Percentiles rank a stretch among this genome's conserved stretches.
Evolutionary conservation across 148 eudicot genomes (phyloP).

Genomic region (Salicornia ramosissima): DNA sequence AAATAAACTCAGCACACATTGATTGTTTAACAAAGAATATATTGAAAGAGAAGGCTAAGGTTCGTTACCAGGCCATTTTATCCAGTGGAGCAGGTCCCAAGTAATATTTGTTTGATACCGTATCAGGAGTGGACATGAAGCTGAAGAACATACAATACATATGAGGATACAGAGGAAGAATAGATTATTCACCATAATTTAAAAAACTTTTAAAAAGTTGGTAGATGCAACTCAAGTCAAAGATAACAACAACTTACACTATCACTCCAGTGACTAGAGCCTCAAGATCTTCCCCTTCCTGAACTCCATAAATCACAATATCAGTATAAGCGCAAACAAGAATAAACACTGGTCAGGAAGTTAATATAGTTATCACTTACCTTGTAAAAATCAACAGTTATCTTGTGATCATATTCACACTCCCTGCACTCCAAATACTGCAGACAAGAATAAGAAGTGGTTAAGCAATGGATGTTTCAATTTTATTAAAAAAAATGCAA

Average conservation of each 20-base stretch:
- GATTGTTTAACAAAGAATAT: conserved; percentile 1
- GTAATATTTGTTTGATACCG: conserved; percentile 71
- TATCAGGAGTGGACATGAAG: conserved; percentile 90
- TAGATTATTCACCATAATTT: background rate
- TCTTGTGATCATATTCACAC: conserved; percentile 82
- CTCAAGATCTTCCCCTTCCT: conserved; percentile 69
- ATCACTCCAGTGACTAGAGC: conserved; percentile 63
- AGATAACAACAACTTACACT: conserved; percentile 49
- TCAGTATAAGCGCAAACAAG: conserved; percentile 12
- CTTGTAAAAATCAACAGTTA: conserved; percentile 67
- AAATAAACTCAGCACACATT: conserved; percentile 8
- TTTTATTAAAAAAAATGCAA: too few species aligned
- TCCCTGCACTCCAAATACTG: conserved; percentile 89
- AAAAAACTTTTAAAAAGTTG: background rate
- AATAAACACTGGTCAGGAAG: background rate
- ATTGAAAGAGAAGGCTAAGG: background rate
- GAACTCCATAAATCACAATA: conserved; percentile 20
- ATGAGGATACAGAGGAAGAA: conserved; percentile 5
- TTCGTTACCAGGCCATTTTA: conserved; percentile 74
- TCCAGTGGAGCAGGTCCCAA: conserved; percentile 89
- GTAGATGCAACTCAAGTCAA: background rate
- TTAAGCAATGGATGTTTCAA: background rate
- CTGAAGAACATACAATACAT: conserved; percentile 34
- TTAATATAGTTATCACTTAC: conserved; percentile 23
- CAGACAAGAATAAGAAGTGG: conserved; percentile 16